Evolutionary conservation across 352 stramenopile genomes (phyloP), one percentile per base, ranked within the genome.

Genomic region (Pythium aphanidermatum): DNA sequence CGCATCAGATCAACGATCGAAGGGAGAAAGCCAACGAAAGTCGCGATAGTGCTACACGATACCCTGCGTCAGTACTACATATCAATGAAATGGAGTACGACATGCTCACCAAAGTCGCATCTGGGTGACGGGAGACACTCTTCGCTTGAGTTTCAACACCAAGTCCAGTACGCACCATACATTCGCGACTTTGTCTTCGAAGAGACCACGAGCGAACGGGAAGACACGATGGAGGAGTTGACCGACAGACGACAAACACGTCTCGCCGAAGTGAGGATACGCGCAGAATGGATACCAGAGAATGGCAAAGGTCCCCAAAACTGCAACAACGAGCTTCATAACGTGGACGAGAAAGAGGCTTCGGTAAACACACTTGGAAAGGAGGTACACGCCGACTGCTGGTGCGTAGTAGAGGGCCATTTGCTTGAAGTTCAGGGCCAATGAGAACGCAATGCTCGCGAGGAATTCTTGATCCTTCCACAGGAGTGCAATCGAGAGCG

Each of bases 361-460:
- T 4, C 72, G 68, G 36, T 94, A 81, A 2, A 84, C 38, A 41
- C 89, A 97, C 43, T 87, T 87, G 17, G 81, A 78, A 21, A 98
- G 58, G n/a, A 98, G 68, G 55, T 89, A 97, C 6, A 92, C 70
- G 46, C 96, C 96, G 27, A 99, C 77, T 27, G 83, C 87, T 5
- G 95, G 94, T 1, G 94, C 88, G 63, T 98, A 98, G 69, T 99
- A 99, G 5, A 99, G 76, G n/a, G 93, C 83, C 90, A 99, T 99
- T 85, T 99, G 96, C 79, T 99, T 99, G 60, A 98, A 99, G 60
- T 98, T 98, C 6, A 99, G 74, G 27, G 95, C 91, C 21, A 98
- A 63, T 35, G 74, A 90, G 66, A 98, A 99, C 34, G 65, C 75
- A 49, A 92, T 51, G 56, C 83, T 88, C 14, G 76, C 83, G 6